Evolutionary conservation across 768 basidiomycete genomes (phyloP), one percentile per base, ranked within the genome.

Genomic region (Gloeostereum incarnatum): DNA sequence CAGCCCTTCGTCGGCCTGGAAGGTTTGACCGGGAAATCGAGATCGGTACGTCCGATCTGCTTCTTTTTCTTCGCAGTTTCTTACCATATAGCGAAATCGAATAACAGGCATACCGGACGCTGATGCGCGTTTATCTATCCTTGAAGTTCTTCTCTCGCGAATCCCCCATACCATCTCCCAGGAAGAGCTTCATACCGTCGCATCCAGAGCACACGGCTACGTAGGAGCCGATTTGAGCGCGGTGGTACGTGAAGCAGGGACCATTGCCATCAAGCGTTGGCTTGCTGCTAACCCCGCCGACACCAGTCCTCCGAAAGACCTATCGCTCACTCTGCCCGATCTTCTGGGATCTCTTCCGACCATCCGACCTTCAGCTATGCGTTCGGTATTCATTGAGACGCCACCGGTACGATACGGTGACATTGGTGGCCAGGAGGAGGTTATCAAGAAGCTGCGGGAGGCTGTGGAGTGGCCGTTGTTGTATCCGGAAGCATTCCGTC

Each of bases 191-290:
- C 61, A 68, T 18, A 46, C 67, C 2, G 59, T 97, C 13, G 83
- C 93, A 0, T 68, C 74, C 8, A 75, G 75, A 22, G 91, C 92
- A 8, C 91, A 99, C 46, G 96, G 96, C 0, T 98, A 93, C 55
- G 96, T 99, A 32, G 96, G 94, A 5, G 96, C 96, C 4, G 96
- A 99, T 58, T 69, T 99, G 31, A 80, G 82, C 22, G 89, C 92
- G 0, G 78, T 97, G 38, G 78, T 97, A 17, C 83, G 94, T 22
- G 88, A 94, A 59, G 92, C 92, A 6, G 93, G 93, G 2, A 92
- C 91, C 2, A 58, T 78, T 16, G 86, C 92, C 2, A 94, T 99
- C 55, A 93, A 93, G 49, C 78, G 83, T 13, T 86, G 78, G 77
- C 60, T 84, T 19, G 61, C 63, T 21, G 38, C 50, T 6, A 20